These are phyloP conservation scores for Gracilaria gracilis DNA, from an alignment of 23 red algal genomes.

Conservation along the genomic window DNA sequence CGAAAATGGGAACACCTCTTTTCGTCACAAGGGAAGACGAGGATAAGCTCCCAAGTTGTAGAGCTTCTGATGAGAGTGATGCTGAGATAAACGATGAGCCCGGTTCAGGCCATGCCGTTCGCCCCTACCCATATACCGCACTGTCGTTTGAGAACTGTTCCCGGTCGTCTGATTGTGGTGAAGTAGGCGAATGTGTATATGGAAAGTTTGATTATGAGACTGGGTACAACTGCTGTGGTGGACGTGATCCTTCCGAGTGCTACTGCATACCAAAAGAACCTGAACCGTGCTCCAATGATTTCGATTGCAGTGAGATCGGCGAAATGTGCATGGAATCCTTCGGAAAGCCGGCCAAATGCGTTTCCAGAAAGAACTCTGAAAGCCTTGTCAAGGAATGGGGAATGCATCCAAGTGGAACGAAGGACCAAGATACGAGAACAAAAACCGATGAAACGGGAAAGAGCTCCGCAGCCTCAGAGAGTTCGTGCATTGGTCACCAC, in stretches of 20 bases:
- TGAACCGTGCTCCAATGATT: slow-evolving; percentile 1
- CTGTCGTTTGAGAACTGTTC: not conserved
- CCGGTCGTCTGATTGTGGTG: not conserved
- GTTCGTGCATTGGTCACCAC: not conserved
- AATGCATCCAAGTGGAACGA: not conserved
- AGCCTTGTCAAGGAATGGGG: not conserved
- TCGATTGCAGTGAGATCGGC: slow-evolving; percentile 7
- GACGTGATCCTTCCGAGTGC: not conserved
- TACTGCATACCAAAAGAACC: not conserved
- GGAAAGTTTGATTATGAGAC: slow-evolving; percentile 2
- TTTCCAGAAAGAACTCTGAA: not conserved
- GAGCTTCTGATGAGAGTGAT: not conserved
- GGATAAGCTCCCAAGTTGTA: not conserved
- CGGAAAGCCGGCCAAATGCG: slow-evolving; percentile 13
- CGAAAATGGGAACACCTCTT: not conserved
- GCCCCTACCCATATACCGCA: not conserved
- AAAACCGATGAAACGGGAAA: not conserved
- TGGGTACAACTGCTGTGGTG: not conserved
- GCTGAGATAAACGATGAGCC: not conserved
- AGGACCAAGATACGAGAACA: not conserved
- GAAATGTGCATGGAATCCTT: slow-evolving; percentile 1
- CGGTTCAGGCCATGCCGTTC: not conserved
- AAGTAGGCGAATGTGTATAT: not conserved
- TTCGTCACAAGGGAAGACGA: not conserved
- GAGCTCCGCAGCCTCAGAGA: not conserved